Evolutionary conservation across 2,329 filamentous ascomycete genomes (phyloP).

Genomic region (Passalora sequoiae): DNA sequence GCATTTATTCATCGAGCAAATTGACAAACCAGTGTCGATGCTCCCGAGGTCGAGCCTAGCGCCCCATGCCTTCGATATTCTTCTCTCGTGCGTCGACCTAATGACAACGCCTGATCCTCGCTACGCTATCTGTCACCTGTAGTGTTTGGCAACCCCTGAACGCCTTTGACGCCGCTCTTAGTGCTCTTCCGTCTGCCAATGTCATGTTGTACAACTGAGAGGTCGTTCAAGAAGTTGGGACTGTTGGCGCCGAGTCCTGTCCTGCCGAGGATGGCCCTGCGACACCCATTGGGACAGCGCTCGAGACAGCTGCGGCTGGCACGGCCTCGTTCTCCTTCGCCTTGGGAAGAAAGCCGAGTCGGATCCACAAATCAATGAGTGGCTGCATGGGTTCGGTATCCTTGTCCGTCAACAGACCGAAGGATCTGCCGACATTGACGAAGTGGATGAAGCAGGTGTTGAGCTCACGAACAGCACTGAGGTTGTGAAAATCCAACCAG

Average conservation of each 20-base stretch:
- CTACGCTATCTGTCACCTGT: neutral
- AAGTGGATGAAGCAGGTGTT: constrained; percentile 53
- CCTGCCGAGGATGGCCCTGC: too few relatives aligned
- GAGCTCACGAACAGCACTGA: constrained; percentile 46
- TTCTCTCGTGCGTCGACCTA: too few relatives aligned
- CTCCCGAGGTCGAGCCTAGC: too few relatives aligned
- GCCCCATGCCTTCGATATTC: too few relatives aligned
- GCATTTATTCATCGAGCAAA: too few relatives aligned
- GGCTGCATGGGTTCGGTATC: constrained; percentile 96
- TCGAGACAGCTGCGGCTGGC: neutral
- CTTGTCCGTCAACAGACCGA: constrained; percentile 71
- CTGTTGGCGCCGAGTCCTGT: too few relatives aligned
- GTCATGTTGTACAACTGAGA: too few relatives aligned
- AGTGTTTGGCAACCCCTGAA: neutral
- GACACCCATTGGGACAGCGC: too few relatives aligned
- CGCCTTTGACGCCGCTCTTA: constrained; percentile 1
- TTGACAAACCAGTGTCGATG: too few relatives aligned
- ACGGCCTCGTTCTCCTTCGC: constrained; percentile 16
- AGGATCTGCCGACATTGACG: constrained; percentile 65
- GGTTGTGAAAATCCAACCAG: constrained; percentile 50
- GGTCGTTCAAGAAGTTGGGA: too few relatives aligned
- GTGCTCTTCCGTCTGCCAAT: neutral
- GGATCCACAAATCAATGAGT: constrained; percentile 84
- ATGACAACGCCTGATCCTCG: too few relatives aligned
- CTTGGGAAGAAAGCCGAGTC: constrained; percentile 74